A percentile compares a stretch with the other conserved stretches of the same genome.
Evolutionary conservation across 192 early-diverging fungal species (phyloP).

Genomic region (Coemansia sp.): DNA sequence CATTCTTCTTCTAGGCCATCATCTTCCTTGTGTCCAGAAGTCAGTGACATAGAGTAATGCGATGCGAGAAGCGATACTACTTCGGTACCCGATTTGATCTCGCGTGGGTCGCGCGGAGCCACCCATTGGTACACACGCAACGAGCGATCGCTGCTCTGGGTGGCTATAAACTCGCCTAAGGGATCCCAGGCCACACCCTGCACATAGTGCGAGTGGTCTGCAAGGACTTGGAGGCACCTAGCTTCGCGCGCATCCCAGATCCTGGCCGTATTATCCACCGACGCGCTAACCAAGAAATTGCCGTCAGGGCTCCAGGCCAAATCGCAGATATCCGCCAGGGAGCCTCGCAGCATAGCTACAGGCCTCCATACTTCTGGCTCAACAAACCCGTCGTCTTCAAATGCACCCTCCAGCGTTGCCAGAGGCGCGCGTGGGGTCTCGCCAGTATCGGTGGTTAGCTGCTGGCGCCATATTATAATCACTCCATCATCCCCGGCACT

Average conservation of each 20-base stretch:
- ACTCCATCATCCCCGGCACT: slow-evolving; percentile 90
- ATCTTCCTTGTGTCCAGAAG: background rate
- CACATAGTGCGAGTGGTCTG: slow-evolving; percentile 89
- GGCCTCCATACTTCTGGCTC: slow-evolving; percentile 76
- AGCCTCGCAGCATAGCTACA: slow-evolving; percentile 68
- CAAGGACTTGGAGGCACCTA: slow-evolving; percentile 70
- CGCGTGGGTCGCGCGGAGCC: slow-evolving; percentile 4
- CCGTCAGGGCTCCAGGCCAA: slow-evolving; percentile 91
- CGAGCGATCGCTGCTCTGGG: slow-evolving; percentile 90
- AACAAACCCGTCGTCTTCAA: slow-evolving; percentile 21
- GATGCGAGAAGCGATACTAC: slow-evolving; percentile 27
- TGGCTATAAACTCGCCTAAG: slow-evolving; percentile 76
- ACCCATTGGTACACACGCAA: slow-evolving; percentile 50
- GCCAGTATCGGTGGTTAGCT: background rate
- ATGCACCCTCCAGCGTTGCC: background rate
- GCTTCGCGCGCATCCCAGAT: slow-evolving; percentile 79
- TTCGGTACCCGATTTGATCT: slow-evolving; percentile 18
- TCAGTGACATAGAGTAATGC: slow-evolving; percentile 29
- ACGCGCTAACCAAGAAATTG: slow-evolving; percentile 75
- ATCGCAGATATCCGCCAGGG: slow-evolving; percentile 83
- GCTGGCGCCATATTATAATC: slow-evolving; percentile 77
- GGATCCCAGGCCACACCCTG: slow-evolving; percentile 98
- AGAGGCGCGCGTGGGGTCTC: slow-evolving; percentile 5
- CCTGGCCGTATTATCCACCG: slow-evolving; percentile 82
- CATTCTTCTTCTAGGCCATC: slow-evolving; percentile 10